A percentile compares a stretch with the other conserved stretches of the same genome.
Evolutionary conservation across 148 eudicot species (phyloP).

Genomic region (Rhododendron ovatum): DNA sequence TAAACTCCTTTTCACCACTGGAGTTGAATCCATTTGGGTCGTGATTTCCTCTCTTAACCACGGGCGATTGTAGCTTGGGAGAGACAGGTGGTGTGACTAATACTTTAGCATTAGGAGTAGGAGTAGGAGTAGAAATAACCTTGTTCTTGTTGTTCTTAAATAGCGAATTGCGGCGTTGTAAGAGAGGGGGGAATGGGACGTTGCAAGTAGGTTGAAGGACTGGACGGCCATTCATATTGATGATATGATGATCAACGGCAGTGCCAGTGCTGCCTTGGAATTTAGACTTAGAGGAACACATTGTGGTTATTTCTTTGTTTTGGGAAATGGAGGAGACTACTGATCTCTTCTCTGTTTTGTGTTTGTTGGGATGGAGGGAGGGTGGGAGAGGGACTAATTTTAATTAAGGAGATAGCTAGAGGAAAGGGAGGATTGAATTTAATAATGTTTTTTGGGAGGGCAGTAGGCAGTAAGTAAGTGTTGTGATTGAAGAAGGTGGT

Average conservation of each 20-base stretch:
- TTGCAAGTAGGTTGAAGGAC: conserved; percentile 53
- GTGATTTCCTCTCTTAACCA: conserved; percentile 13
- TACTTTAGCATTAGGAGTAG: conserved; percentile 7
- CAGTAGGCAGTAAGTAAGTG: not conserved
- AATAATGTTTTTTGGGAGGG: not conserved
- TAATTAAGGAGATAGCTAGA: too few species aligned
- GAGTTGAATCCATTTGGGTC: conserved; percentile 26
- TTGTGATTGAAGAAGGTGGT: not conserved
- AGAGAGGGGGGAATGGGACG: conserved; percentile 27
- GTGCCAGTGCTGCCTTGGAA: conserved; percentile 15
- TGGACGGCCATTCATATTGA: conserved; percentile 52
- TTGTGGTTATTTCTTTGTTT: not conserved
- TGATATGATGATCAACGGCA: conserved; percentile 2
- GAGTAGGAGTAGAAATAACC: not conserved
- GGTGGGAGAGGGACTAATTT: too few species aligned
- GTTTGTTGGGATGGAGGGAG: not conserved
- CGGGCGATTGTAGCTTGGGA: conserved; percentile 37
- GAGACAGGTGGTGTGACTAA: conserved; percentile 31
- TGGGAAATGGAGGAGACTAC: not conserved
- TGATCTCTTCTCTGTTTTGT: not conserved
- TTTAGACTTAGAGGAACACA: conserved; percentile 41
- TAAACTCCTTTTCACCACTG: conserved; percentile 16
- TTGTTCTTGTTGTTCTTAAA: conserved; percentile 13
- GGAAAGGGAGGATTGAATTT: not conserved
- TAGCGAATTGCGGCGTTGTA: conserved; percentile 37